Conservation (phyloP, 1,139 yeast species). For the Debaryomyces udenii region DNA sequence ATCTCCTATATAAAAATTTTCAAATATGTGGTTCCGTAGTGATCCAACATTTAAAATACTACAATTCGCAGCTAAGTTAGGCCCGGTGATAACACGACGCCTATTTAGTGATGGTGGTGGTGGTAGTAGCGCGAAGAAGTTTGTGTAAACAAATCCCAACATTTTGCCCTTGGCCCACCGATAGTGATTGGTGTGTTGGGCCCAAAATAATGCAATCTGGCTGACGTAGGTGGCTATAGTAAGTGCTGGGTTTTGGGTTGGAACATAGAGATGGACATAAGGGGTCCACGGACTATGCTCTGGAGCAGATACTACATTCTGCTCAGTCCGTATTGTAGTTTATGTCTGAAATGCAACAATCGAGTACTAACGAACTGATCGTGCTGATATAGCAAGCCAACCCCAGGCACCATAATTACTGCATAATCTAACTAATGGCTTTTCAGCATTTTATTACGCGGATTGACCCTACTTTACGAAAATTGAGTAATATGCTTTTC, state of each 20-base stretch:
- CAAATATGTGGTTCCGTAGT: background rate
- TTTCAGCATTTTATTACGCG: too few relatives aligned
- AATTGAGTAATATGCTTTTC: too few relatives aligned
- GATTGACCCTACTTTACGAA: too few relatives aligned
- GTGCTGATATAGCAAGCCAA: too few relatives aligned
- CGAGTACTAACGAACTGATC: too few relatives aligned
- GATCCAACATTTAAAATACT: conserved; percentile 6
- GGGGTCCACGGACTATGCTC: background rate
- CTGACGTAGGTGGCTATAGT: conserved; percentile 6
- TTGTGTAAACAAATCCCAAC: conserved; percentile 9
- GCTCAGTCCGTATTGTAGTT: too few relatives aligned
- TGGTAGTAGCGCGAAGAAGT: conserved; percentile 4
- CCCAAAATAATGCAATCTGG: conserved; percentile 10
- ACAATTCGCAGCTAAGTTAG: conserved; percentile 6
- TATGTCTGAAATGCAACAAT: too few relatives aligned
- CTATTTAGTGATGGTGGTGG: conserved; percentile 3
- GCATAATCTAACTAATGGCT: too few relatives aligned
- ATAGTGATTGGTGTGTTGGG: conserved; percentile 7
- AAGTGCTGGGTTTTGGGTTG: background rate
- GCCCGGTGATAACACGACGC: conserved; percentile 8
- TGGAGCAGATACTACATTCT: too few relatives aligned
- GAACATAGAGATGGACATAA: background rate
- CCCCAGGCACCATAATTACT: too few relatives aligned
- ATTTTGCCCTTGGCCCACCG: conserved; percentile 4
- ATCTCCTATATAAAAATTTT: conserved; percentile 6